Evolutionary conservation across 2,329 filamentous ascomycete species (phyloP), one percentile per base, ranked within the genome.

Genomic region (Cercospora sp.): DNA sequence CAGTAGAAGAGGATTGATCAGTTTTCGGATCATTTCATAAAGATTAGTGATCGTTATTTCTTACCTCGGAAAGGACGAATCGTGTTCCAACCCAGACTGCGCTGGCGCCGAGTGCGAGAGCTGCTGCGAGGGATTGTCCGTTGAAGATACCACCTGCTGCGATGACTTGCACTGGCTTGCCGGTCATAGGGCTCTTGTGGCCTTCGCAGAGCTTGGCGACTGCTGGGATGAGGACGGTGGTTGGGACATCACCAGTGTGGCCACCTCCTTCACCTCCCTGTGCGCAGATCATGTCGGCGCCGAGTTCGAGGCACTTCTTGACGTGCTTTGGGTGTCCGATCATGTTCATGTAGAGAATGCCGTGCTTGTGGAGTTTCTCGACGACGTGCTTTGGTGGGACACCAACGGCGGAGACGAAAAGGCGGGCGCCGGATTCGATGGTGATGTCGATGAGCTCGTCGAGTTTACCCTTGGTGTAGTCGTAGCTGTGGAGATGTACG

Each of bases 291-390:
- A 99, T 91, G 82, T 99, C 95, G 75, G 90, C 92, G 73, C 94
- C 95, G 68, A 94, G 87, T 61, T 94, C 93, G 71, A 99, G 87
- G 82, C 93, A 96, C 87, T 98, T 99, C 83, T 93, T 88, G 72
- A 97, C 94, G 84, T 99, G 95, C 89, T 99, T 99, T 78, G 95
- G 94, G 87, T 99, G 95, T 74, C 95, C 95, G 80, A 99, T 94
- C 95, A 99, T 99, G 90, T 99, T 99, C 95, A 98, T 98, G 87
- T 96, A 97, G 74, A 97, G 87, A 74, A 99, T 88, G 74, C 94
- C 94, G 77, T 89, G 84, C 78, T 89, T 87, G 87, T 99, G 95
- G 58, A 99, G 89, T 79, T 88, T 91, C 73, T 98, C 93, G 77
- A 99, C 93, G 68, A 97, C 90, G 74, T 87, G 84, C 82, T 92